Evolutionary conservation across 768 basidiomycete genomes (phyloP).

Genomic region (Mycena alexandri): DNA sequence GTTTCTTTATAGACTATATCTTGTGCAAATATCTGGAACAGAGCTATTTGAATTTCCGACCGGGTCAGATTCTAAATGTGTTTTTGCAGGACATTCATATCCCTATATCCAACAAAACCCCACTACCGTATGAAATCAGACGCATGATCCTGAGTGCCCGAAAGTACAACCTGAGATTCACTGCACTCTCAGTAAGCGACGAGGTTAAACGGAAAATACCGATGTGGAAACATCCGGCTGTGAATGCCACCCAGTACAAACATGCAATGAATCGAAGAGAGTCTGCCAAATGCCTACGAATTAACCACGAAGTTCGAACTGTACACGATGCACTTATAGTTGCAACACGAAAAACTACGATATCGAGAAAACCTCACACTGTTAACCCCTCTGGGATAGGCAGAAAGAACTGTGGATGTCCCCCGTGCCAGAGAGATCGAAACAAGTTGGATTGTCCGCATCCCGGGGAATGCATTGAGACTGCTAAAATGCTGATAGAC

Average conservation of each 20-base stretch:
- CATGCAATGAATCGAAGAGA: background rate
- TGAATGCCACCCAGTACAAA: background rate
- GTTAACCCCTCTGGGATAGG: too few relatives aligned
- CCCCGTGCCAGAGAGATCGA: slow-evolving; percentile 10
- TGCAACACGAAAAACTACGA: slow-evolving; percentile 7
- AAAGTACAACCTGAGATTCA: too few relatives aligned
- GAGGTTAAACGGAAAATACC: slow-evolving; percentile 6
- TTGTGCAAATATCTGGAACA: slow-evolving; percentile 12
- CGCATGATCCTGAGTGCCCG: too few relatives aligned
- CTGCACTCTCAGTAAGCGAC: background rate
- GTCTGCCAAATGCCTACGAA: background rate
- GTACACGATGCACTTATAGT: background rate
- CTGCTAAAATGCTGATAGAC: slow-evolving; percentile 7
- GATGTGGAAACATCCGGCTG: slow-evolving; percentile 13
- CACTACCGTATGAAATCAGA: too few relatives aligned
- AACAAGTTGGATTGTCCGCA: too few relatives aligned
- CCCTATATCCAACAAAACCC: too few relatives aligned
- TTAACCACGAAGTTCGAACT: slow-evolving; percentile 4
- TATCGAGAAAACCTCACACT: too few relatives aligned
- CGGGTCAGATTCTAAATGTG: slow-evolving; percentile 1
- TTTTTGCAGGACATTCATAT: too few relatives aligned
- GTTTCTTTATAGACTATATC: slow-evolving; percentile 14
- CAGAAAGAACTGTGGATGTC: slow-evolving; percentile 27
- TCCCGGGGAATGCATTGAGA: slow-evolving; percentile 2
- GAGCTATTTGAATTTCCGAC: slow-evolving; percentile 9